These are phyloP conservation scores for Plasmodium gallinaceum DNA, from an alignment of 169 alveolate genomes.

Conservation along the genomic window DNA sequence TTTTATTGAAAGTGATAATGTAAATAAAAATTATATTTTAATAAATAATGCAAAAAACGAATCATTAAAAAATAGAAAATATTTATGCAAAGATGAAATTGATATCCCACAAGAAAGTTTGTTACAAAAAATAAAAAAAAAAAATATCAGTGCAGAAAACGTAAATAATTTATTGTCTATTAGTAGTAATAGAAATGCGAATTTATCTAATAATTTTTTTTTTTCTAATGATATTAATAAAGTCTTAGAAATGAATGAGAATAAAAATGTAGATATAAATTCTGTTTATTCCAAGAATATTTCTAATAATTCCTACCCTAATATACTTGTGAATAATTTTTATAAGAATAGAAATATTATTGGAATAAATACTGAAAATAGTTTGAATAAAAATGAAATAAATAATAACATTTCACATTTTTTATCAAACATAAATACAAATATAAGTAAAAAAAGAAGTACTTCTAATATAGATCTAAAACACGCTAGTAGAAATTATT, in stretches of 20 bases:
- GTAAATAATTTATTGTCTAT: not conserved
- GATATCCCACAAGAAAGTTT: slow-evolving; percentile 51
- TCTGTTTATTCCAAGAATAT: too few species aligned
- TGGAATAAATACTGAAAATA: too few species aligned
- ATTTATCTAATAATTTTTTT: not conserved
- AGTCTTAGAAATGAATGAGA: not conserved
- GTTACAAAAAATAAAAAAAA: slow-evolving; percentile 42
- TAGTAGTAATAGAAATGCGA: not conserved
- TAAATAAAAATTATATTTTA: slow-evolving; percentile 6
- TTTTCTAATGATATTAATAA: too few species aligned
- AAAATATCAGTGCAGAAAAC: slow-evolving; percentile 8
- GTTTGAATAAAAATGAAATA: not conserved
- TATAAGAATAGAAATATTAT: too few species aligned
- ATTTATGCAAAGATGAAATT: not conserved
- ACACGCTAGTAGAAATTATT: not conserved
- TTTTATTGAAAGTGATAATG: not conserved
- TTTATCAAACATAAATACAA: not conserved
- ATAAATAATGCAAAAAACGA: slow-evolving; percentile 6
- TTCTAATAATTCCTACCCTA: too few species aligned
- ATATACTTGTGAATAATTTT: too few species aligned
- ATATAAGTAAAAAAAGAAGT: not conserved
- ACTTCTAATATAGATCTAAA: not conserved
- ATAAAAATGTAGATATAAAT: too few species aligned
- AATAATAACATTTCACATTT: not conserved
- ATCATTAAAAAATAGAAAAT: not conserved